These are phyloP conservation scores for Elymus sibiricus DNA, from an alignment of 176 grass and related monocot genomes.

Conservation along the genomic window DNA sequence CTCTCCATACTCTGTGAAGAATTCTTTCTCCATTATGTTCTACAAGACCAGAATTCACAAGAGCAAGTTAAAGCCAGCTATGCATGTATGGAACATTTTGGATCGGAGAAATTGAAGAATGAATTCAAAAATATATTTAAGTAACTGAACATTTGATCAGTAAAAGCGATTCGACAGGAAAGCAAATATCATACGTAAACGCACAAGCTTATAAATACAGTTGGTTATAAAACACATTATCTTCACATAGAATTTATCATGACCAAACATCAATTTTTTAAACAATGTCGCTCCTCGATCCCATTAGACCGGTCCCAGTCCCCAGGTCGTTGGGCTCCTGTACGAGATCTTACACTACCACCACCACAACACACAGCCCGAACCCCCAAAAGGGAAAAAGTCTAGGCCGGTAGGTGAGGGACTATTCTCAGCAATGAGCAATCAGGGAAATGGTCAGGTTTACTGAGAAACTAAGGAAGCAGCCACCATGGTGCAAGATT, in stretches of 20 bases:
- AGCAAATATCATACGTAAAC: background rate
- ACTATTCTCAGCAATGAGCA: background rate
- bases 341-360: background rate
- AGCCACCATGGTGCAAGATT: constrained; percentile 15
- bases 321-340: background rate
- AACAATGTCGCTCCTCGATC: background rate
- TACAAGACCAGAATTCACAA: constrained; percentile 27
- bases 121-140: background rate
- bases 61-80: constrained; percentile 11
- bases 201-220: background rate
- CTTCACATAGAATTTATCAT: background rate
- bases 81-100: background rate
- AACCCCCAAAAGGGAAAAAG: background rate
- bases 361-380: background rate
- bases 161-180: background rate
- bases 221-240: background rate
- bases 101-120: background rate
- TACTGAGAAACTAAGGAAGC: constrained; percentile 1
- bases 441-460: background rate
- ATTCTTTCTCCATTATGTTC: constrained; percentile 63
- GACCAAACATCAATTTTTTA: background rate
- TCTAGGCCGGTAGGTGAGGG: background rate
- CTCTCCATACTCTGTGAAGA: constrained; percentile 94
- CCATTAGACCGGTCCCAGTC: background rate
- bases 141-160: background rate